phyloP scores from a whole-genome alignment of 148 eudicot species.

The Heliamphora exappendiculata region DNA sequence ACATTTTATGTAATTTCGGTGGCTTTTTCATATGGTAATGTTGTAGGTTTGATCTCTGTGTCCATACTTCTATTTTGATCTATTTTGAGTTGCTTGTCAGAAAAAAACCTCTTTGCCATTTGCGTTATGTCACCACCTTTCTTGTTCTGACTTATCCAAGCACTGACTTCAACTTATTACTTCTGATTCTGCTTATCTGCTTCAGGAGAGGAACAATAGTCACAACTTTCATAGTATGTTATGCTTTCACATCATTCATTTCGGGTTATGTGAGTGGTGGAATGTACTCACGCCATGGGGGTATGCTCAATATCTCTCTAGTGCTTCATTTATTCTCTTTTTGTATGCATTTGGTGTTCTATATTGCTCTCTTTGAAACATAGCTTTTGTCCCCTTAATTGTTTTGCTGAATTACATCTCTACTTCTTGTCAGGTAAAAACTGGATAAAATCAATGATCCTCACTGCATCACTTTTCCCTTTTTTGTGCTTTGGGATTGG shows the following conservation, averaged over 20 bases:
- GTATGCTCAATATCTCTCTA: constrained; percentile 28
- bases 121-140: not conserved
- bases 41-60: not conserved
- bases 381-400: not conserved
- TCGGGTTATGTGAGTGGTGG: constrained; percentile 90
- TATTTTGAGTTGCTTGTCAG: not conserved
- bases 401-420: not conserved
- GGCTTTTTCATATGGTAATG: not conserved
- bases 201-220: constrained; percentile 88
- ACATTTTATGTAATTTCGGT: not conserved
- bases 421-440: constrained; percentile 51
- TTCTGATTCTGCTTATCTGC: constrained; percentile 7
- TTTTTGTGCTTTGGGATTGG: constrained; percentile 79
- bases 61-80: not conserved
- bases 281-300: constrained; percentile 81
- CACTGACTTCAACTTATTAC: constrained; percentile 13
- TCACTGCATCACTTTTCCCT: constrained; percentile 79
- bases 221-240: constrained; percentile 72
- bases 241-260: constrained; percentile 81
- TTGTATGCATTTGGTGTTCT: not conserved
- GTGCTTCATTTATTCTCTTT: not conserved
- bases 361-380: not conserved
- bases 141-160: not conserved
- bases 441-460: constrained; percentile 78
- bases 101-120: not conserved